A percentile compares a stretch with the other conserved stretches of the same genome.
phyloP scores from a whole-genome alignment of 805 yeast species.

The Ogataea pignaliae region DNA sequence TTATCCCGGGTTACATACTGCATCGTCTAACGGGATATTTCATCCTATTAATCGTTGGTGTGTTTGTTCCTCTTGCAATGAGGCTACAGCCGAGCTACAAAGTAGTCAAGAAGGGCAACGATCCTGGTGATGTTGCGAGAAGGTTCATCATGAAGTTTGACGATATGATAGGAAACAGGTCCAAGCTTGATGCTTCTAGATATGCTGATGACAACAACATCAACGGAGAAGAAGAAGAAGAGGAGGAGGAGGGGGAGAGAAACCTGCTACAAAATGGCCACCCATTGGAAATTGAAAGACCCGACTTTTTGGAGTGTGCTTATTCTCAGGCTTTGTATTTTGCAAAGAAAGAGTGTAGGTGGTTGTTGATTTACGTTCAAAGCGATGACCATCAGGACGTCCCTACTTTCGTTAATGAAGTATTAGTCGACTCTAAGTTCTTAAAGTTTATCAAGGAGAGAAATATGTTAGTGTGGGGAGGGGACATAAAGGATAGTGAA shows the following conservation, averaged over 20 bases:
- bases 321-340: conserved; percentile 73
- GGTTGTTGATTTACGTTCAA: conserved; percentile 69
- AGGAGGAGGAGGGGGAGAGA: not conserved
- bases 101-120: conserved; percentile 14
- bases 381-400: conserved; percentile 68
- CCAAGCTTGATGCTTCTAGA: not conserved
- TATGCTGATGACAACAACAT: not conserved
- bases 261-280: conserved; percentile 10
- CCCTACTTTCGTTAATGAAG: conserved; percentile 44
- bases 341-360: conserved; percentile 66
- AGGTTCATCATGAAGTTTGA: conserved; percentile 30
- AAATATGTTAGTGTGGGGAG: conserved; percentile 78
- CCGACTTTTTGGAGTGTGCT: conserved; percentile 61
- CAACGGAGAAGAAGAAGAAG: not conserved
- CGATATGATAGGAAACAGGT: conserved; percentile 25
- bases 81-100: conserved; percentile 21
- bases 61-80: conserved; percentile 18
- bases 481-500: conserved; percentile 76
- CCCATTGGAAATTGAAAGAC: conserved; percentile 23
- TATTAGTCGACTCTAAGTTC: conserved; percentile 50
- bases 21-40: conserved; percentile 16
- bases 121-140: conserved; percentile 32
- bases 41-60: conserved; percentile 17
- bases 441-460: conserved; percentile 42
- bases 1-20: conserved; percentile 24